phyloP scores from a whole-genome alignment of 2,329 filamentous ascomycete species.

The Aspergillus thermomutatus region DNA sequence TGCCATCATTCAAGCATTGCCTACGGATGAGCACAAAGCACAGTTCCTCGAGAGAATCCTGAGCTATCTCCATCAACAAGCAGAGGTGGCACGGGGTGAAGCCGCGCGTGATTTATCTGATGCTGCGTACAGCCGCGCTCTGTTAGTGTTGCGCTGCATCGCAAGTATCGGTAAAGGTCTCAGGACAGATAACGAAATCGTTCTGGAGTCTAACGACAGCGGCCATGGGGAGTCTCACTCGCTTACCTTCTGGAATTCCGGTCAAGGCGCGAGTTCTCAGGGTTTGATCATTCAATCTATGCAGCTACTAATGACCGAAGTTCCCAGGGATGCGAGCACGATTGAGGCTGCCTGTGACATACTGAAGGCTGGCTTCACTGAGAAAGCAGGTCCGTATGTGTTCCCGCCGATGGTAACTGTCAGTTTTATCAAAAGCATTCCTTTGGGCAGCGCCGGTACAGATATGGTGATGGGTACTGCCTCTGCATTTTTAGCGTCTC shows the following conservation, averaged over 20 bases:
- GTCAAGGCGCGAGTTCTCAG: conserved; percentile 29
- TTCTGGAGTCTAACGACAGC: conserved; percentile 31
- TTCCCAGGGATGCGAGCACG: conserved; percentile 39
- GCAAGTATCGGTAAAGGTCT: conserved; percentile 42
- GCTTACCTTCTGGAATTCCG: conserved; percentile 39
- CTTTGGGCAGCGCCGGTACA: conserved; percentile 37
- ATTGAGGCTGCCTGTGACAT: conserved; percentile 46
- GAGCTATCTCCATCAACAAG: conserved; percentile 34
- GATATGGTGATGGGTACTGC: conserved; percentile 46
- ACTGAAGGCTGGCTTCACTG: conserved; percentile 45
- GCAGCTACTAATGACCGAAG: conserved; percentile 38
- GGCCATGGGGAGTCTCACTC: conserved; percentile 25
- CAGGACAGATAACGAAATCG: conserved; percentile 33
- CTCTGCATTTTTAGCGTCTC: conserved; percentile 44
- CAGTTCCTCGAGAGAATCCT: conserved; percentile 38
- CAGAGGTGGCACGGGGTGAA: conserved; percentile 30
- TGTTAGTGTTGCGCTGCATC: conserved; percentile 38
- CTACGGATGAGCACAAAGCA: conserved; percentile 38
- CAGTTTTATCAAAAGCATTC: conserved; percentile 40
- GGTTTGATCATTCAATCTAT: conserved; percentile 39
- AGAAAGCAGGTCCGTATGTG: conserved; percentile 42
- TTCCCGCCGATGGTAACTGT: conserved; percentile 41
- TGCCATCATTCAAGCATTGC: conserved; percentile 41
- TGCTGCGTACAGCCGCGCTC: conserved; percentile 30
- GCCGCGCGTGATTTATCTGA: conserved; percentile 29